Percentiles rank a stretch among this genome's conserved stretches.
phyloP scores from a whole-genome alignment of 176 grass and related monocot species.

The Bolboschoenus planiculmis region DNA sequence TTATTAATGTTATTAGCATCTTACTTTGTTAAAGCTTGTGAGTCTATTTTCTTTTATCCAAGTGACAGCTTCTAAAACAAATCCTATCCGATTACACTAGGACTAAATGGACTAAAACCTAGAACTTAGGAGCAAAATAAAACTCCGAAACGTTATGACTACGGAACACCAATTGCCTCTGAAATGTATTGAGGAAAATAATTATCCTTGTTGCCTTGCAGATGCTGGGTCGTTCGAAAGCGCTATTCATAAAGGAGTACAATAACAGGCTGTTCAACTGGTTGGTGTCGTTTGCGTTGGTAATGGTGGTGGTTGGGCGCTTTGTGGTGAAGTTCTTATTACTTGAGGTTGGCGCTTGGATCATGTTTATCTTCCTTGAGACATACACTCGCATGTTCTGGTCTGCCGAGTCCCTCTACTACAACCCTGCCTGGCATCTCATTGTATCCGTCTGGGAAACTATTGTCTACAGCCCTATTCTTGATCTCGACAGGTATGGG shows the following conservation, averaged over 20 bases:
- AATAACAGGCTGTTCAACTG: constrained; percentile 88
- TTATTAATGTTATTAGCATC: not conserved
- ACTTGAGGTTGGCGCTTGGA: constrained; percentile 70
- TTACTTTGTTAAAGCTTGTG: not conserved
- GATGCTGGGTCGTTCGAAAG: constrained; percentile 62
- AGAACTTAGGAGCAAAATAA: not conserved
- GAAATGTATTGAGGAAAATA: not conserved
- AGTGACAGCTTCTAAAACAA: not conserved
- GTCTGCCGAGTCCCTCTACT: constrained; percentile 75
- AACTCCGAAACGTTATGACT: not conserved
- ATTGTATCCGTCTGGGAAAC: constrained; percentile 77
- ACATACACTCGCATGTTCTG: constrained; percentile 86
- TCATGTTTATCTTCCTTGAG: constrained; percentile 85
- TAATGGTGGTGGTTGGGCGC: constrained; percentile 69
- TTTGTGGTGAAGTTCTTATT: constrained; percentile 76
- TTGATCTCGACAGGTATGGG: constrained; percentile 74
- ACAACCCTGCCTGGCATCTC: constrained; percentile 77
- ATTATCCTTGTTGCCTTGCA: constrained; percentile 17
- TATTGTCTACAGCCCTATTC: constrained; percentile 75
- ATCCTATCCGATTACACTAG: not conserved
- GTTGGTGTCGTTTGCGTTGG: constrained; percentile 69
- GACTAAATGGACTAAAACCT: not conserved
- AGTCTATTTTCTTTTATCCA: not conserved
- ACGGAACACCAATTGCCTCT: not conserved
- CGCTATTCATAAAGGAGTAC: constrained; percentile 84